A percentile compares a stretch with the other conserved stretches of the same genome.
phyloP scores from a whole-genome alignment of 495 filamentous ascomycete genomes.

The Aspergillus diversus region DNA sequence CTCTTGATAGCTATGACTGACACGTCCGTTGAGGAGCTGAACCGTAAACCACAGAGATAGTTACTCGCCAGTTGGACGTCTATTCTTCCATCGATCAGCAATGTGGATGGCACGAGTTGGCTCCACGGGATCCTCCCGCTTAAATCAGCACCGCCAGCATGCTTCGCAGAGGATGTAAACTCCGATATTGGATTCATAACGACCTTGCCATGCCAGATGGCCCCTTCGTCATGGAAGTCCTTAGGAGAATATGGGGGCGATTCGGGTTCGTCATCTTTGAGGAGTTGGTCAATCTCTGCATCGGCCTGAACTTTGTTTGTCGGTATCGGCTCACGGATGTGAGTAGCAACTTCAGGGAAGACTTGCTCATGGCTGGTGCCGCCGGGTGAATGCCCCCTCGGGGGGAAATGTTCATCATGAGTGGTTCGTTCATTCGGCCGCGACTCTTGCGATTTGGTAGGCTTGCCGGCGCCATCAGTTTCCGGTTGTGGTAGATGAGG shows the following conservation, averaged over 20 bases:
- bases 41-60: constrained; percentile 82
- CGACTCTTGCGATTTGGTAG: constrained; percentile 49
- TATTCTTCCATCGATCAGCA: constrained; percentile 84
- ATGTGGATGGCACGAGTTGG: constrained; percentile 65
- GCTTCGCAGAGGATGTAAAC: constrained; percentile 75
- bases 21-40: constrained; percentile 72
- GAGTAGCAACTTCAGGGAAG: constrained; percentile 48
- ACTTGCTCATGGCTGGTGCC: constrained; percentile 44
- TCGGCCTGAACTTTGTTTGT: constrained; percentile 63
- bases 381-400: constrained; percentile 37
- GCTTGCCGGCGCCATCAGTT: constrained; percentile 26
- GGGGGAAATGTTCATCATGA: constrained; percentile 29
- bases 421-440: constrained; percentile 29
- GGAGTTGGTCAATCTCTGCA: constrained; percentile 85
- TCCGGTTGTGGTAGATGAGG: constrained; percentile 32
- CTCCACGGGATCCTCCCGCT: constrained; percentile 64
- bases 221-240: constrained; percentile 65
- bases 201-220: constrained; percentile 80
- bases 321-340: constrained; percentile 48
- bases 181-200: constrained; percentile 76
- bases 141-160: constrained; percentile 78
- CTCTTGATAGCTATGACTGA: constrained; percentile 68
- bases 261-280: constrained; percentile 82
- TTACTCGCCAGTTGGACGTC: constrained; percentile 77
- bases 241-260: constrained; percentile 87